These are phyloP conservation scores for Saussurea involucrata DNA, from an alignment of 129 eudicot species.

Conservation along the genomic window DNA sequence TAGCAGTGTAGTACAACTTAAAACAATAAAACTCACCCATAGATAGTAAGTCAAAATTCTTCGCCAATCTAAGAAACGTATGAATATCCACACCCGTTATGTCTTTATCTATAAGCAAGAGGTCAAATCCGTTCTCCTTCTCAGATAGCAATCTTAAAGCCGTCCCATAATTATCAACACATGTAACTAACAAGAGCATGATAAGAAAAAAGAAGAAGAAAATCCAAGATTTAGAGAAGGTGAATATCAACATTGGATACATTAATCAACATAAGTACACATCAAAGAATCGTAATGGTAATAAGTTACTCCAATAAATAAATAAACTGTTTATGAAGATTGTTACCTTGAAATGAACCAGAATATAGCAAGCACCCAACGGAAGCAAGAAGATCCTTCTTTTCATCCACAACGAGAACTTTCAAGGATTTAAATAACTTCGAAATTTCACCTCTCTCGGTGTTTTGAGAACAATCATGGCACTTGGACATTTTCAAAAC, in stretches of 20 bases:
- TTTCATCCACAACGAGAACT: conserved; percentile 25
- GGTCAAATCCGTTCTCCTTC: conserved; percentile 14
- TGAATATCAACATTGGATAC: not conserved
- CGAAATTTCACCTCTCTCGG: not conserved
- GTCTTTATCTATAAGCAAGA: conserved; percentile 23
- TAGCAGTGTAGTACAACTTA: not conserved
- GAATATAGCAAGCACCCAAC: conserved; percentile 12
- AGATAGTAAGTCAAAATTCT: conserved; percentile 9
- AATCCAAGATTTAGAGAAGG: not conserved
- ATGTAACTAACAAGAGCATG: conserved; percentile 19
- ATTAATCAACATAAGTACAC: too few species aligned
- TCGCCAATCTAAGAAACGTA: conserved; percentile 23
- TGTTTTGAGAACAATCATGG: not conserved
- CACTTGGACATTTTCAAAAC: not conserved
- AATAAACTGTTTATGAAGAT: not conserved
- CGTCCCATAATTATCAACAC: conserved; percentile 14
- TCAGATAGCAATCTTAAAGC: conserved; percentile 28
- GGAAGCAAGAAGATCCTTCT: conserved; percentile 11
- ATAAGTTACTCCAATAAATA: too few species aligned
- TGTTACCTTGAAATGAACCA: conserved; percentile 30
- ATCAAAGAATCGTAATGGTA: too few species aligned
- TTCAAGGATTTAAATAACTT: not conserved
- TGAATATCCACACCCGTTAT: conserved; percentile 16
- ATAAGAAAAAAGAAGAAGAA: not conserved
- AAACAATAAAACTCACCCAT: conserved; percentile 18